phyloP scores from a whole-genome alignment of 345 rosid genomes.

The Raphanus raphanistrum region DNA sequence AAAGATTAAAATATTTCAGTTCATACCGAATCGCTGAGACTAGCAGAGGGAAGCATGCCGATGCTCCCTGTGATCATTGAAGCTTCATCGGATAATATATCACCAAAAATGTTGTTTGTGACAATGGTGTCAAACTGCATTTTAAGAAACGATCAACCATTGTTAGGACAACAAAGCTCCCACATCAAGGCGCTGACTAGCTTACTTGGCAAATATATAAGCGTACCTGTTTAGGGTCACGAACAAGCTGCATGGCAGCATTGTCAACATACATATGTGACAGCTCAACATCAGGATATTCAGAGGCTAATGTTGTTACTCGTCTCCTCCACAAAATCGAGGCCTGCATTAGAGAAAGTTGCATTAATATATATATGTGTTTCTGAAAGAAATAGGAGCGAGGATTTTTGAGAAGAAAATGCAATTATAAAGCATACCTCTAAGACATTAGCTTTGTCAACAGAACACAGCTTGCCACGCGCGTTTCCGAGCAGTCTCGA shows the following conservation, averaged over 20 bases:
- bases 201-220: neutral
- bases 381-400: neutral
- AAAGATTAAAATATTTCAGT: neutral
- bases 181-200: neutral
- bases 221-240: conserved; percentile 96
- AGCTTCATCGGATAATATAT: conserved; percentile 94
- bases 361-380: neutral
- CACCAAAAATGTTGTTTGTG: conserved; percentile 97
- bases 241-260: conserved; percentile 97
- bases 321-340: conserved; percentile 89
- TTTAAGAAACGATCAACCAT: conserved; percentile 15
- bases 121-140: conserved; percentile 95
- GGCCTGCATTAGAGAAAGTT: conserved; percentile 46
- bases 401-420: neutral
- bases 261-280: conserved; percentile 98
- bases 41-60: conserved; percentile 99
- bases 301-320: conserved; percentile 68
- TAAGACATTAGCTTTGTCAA: conserved; percentile 95
- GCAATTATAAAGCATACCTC: conserved; percentile 49
- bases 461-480: conserved; percentile 80
- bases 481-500: conserved; percentile 91
- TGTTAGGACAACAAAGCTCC: neutral
- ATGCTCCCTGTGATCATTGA: conserved; percentile 99
- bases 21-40: conserved; percentile 81
- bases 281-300: conserved; percentile 89